A percentile compares a stretch with the other conserved stretches of the same genome.
These are phyloP conservation scores for Metroxylon sagu DNA, from an alignment of 176 grass and related monocot species.

Conservation along the genomic window DNA sequence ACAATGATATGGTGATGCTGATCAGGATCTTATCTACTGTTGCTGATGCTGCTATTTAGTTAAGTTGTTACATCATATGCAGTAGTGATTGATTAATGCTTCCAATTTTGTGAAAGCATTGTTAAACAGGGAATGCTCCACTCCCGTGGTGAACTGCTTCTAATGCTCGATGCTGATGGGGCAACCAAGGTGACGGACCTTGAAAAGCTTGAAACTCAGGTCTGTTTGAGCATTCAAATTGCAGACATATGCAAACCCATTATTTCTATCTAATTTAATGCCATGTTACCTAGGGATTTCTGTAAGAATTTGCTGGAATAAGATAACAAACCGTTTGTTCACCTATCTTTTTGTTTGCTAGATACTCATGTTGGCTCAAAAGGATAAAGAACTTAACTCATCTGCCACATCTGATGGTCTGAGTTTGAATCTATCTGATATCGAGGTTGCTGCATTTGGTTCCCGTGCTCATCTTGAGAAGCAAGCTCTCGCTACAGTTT, in stretches of 20 bases:
- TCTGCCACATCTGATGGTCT: slow-evolving; percentile 15
- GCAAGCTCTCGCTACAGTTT: slow-evolving; percentile 93
- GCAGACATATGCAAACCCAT: too few species aligned
- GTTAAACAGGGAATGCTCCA: slow-evolving; percentile 87
- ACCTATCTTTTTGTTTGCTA: slow-evolving; percentile 11
- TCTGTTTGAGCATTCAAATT: slow-evolving; percentile 18
- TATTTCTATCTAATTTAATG: too few species aligned
- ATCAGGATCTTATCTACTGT: too few species aligned
- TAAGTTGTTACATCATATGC: slow-evolving; percentile 6
- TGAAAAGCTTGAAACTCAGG: slow-evolving; percentile 93
- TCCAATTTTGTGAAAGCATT: slow-evolving; percentile 48
- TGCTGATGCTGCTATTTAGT: background rate
- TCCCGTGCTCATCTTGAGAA: slow-evolving; percentile 96
- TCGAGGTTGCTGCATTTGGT: slow-evolving; percentile 83
- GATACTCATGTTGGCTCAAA: slow-evolving; percentile 48
- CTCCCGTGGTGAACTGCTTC: slow-evolving; percentile 72
- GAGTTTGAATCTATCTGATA: slow-evolving; percentile 46
- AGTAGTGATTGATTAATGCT: slow-evolving; percentile 23
- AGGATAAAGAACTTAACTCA: slow-evolving; percentile 19
- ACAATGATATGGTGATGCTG: too few species aligned
- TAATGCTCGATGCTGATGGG: slow-evolving; percentile 98
- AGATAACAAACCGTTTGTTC: too few species aligned
- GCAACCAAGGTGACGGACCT: slow-evolving; percentile 91
- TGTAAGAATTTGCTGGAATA: too few species aligned
- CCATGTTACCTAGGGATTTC: too few species aligned